These are phyloP conservation scores for Eutrema salsugineum DNA, from an alignment of 441 rosid genomes.

Conservation along the genomic window DNA sequence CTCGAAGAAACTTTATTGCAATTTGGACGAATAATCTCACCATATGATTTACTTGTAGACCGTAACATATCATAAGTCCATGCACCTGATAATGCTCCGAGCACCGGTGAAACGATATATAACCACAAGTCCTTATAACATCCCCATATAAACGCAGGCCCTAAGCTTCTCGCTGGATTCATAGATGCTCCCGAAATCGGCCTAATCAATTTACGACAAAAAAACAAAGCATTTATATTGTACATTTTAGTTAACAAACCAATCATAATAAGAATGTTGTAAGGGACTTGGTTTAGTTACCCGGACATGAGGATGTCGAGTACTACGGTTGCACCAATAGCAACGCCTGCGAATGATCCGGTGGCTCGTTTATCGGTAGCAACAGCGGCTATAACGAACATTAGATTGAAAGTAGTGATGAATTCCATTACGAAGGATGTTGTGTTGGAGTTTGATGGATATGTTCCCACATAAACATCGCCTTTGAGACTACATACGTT, in stretches of 20 bases:
- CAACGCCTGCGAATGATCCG: conserved; percentile 25
- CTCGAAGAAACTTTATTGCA: conserved; percentile 15
- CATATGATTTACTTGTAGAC: conserved; percentile 21
- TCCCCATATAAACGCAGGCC: conserved; percentile 35
- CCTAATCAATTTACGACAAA: conserved; percentile 1
- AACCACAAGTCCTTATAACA: conserved; percentile 28
- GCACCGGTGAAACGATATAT: conserved; percentile 20
- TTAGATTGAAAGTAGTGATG: conserved; percentile 42
- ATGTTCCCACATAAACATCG: conserved; percentile 39
- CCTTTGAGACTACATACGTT: conserved; percentile 23
- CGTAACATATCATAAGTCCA: conserved; percentile 27
- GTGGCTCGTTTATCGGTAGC: conserved; percentile 49
- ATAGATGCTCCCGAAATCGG: conserved; percentile 50
- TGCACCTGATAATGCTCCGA: conserved; percentile 26
- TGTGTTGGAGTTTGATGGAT: conserved; percentile 31
- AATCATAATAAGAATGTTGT: background rate
- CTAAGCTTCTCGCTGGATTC: conserved; percentile 47
- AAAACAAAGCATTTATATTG: background rate
- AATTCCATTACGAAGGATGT: conserved; percentile 41
- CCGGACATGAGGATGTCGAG: conserved; percentile 25
- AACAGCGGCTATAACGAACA: conserved; percentile 49
- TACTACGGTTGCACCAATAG: conserved; percentile 25
- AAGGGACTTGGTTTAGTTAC: background rate
- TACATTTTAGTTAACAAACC: background rate
- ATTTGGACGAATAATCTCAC: conserved; percentile 14